Percentiles rank a stretch among this genome's conserved stretches.
These are phyloP conservation scores for Talaromyces sp. DNA, from an alignment of 2,329 filamentous ascomycete species.

Conservation along the genomic window DNA sequence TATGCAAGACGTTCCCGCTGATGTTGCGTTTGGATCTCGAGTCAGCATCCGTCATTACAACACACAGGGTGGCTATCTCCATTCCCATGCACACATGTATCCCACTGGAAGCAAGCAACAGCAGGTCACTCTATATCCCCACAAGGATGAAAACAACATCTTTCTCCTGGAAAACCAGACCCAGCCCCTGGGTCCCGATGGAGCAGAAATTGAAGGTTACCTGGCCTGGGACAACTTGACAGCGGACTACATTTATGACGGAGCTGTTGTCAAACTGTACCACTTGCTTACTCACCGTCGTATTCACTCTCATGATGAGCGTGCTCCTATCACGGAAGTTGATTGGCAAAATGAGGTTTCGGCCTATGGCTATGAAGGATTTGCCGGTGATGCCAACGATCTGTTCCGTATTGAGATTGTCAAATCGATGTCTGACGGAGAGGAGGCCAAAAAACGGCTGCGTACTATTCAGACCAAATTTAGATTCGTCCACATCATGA, in stretches of 20 bases:
- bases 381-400: conserved; percentile 94
- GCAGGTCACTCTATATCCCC: conserved; percentile 94
- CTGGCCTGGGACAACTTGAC: conserved; percentile 77
- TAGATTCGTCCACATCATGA: conserved; percentile 92
- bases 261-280: conserved; percentile 75
- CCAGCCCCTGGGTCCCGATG: conserved; percentile 72
- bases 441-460: conserved; percentile 73
- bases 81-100: conserved; percentile 97
- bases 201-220: conserved; percentile 69
- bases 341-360: conserved; percentile 97
- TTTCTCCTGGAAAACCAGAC: conserved; percentile 96
- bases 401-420: conserved; percentile 92
- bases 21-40: conserved; percentile 83
- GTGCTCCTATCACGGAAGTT: conserved; percentile 76
- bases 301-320: conserved; percentile 89
- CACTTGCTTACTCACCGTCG: conserved; percentile 79
- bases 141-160: conserved; percentile 98
- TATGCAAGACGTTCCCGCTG: conserved; percentile 91
- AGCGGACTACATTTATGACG: conserved; percentile 67
- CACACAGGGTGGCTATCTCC: conserved; percentile 94
- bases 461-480: conserved; percentile 97
- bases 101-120: conserved; percentile 97
- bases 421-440: conserved; percentile 76
- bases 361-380: conserved; percentile 95
- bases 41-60: conserved; percentile 88